These are phyloP conservation scores for Oryza glaberrima DNA, from an alignment of 176 grass and related monocot genomes.

Conservation along the genomic window DNA sequence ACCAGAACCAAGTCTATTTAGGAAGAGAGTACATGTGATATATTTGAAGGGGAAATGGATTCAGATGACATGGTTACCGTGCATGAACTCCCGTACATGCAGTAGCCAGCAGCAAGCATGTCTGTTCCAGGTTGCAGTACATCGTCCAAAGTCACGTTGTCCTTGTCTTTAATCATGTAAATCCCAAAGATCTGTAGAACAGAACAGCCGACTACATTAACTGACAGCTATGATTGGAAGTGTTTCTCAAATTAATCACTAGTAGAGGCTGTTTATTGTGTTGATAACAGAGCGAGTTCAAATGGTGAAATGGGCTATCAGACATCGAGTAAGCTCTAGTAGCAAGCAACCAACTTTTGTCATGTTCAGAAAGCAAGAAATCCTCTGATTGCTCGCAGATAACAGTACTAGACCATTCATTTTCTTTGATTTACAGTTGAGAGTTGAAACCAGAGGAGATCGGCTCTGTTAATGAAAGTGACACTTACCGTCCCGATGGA, in stretches of 20 bases:
- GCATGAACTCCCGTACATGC: constrained; percentile 99
- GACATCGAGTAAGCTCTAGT: neutral
- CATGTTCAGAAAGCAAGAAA: neutral
- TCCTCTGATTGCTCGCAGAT: neutral
- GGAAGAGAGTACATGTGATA: neutral
- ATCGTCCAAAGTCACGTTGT: constrained; percentile 63
- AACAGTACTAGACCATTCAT: neutral
- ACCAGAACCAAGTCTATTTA: neutral
- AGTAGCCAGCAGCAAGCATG: constrained; percentile 95
- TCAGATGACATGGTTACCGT: constrained; percentile 52
- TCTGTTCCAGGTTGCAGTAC: constrained; percentile 86
- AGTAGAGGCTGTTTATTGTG: neutral
- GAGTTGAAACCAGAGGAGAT: neutral
- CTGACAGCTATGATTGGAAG: neutral
- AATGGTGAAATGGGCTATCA: neutral
- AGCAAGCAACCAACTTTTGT: neutral
- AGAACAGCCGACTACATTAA: neutral
- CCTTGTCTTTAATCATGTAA: constrained; percentile 81
- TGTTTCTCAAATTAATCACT: neutral
- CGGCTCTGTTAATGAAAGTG: neutral
- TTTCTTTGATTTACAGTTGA: neutral
- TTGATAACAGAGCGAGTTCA: neutral
- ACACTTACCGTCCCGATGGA: constrained; percentile 89
- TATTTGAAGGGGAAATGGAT: neutral
- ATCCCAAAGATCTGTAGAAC: constrained; percentile 74